Conservation (phyloP, 1,284 basidiomycete genomes). For the Ganoderma boninense region DNA sequence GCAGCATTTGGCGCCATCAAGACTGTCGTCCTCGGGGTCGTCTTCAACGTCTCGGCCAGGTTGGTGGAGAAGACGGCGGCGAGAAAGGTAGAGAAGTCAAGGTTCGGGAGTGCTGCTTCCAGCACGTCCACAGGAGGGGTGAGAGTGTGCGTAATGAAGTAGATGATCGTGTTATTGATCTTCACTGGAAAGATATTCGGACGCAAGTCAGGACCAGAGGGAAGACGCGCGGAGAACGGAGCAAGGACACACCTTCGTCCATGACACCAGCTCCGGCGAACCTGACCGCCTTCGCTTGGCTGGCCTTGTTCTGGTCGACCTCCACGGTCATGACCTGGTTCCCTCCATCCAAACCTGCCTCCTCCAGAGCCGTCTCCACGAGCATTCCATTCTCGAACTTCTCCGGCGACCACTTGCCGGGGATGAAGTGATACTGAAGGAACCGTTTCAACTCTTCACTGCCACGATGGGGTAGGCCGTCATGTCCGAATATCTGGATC, state of each 20-base stretch:
- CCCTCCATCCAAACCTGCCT: slow-evolving; percentile 69
- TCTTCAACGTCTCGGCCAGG: slow-evolving; percentile 76
- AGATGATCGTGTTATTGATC: slow-evolving; percentile 79
- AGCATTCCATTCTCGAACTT: slow-evolving; percentile 81
- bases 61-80: slow-evolving; percentile 89
- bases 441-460: slow-evolving; percentile 71
- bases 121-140: slow-evolving; percentile 85
- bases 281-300: slow-evolving; percentile 58
- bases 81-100: slow-evolving; percentile 90
- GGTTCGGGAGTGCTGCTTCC: slow-evolving; percentile 82
- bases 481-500: slow-evolving; percentile 62
- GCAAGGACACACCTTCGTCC: slow-evolving; percentile 68
- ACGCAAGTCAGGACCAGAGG: slow-evolving; percentile 11
- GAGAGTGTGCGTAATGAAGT: slow-evolving; percentile 88
- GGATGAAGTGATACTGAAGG: slow-evolving; percentile 88
- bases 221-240: not conserved
- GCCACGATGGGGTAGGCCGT: slow-evolving; percentile 69
- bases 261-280: slow-evolving; percentile 89
- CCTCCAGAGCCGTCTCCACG: slow-evolving; percentile 80
- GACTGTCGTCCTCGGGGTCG: slow-evolving; percentile 78
- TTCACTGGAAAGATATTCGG: slow-evolving; percentile 57
- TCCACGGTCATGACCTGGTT: slow-evolving; percentile 81
- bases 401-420: slow-evolving; percentile 74
- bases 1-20: slow-evolving; percentile 91
- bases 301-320: slow-evolving; percentile 60